Evolutionary conservation across 164 flowering plant species (phyloP), one percentile per base, ranked within the genome.

Genomic region (Saururus chinensis): DNA sequence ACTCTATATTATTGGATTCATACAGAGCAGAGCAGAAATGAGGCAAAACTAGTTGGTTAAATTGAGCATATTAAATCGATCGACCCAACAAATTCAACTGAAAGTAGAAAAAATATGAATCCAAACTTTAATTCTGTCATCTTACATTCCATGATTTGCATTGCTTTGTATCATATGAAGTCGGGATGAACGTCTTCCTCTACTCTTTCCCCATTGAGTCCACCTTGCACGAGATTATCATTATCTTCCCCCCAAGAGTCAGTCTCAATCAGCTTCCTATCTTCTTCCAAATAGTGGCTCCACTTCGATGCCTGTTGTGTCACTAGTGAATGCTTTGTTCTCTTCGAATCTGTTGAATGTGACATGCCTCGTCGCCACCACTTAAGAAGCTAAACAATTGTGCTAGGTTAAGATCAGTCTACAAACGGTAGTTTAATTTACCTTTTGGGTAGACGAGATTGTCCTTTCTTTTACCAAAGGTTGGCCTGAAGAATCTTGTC

Each of bases 211-310:
- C 1, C 25, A 4, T 25, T 11, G 17, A 21, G 13, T 2, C 14
- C 25, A 12, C 26, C 30, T 54, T 25, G 26, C 26, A 21, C 9
- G 0, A 21, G 26, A 25, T 4, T 11, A 20, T 54, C 26, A 25
- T 4, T 11, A 20, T 54, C 26, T 54, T 45, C 49, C 14, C 49
- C 49, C 49, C 12, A 20, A 9, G 25, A 7, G 20, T 7, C 57
- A 21, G 9, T 22, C 26, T 21, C 26, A 9, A n/a, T 54, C 25
- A 21, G 16, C 25, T 23, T 54, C 16, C 72, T 76, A 0, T 79
- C 86, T 59, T 60, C 59, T 25, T 76, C 72, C 19, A 84, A 59
- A 77, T 79, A 84, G 22, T 68, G 64, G 40, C 37, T 67, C 88
- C 91, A 85, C 64, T 80, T 83, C 20, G 86, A 80, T 55, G 67